Percentiles rank a stretch among this genome's conserved stretches.
phyloP scores from a whole-genome alignment of 2,329 filamentous ascomycete genomes.

The Scolecobasidium constrictum region DNA sequence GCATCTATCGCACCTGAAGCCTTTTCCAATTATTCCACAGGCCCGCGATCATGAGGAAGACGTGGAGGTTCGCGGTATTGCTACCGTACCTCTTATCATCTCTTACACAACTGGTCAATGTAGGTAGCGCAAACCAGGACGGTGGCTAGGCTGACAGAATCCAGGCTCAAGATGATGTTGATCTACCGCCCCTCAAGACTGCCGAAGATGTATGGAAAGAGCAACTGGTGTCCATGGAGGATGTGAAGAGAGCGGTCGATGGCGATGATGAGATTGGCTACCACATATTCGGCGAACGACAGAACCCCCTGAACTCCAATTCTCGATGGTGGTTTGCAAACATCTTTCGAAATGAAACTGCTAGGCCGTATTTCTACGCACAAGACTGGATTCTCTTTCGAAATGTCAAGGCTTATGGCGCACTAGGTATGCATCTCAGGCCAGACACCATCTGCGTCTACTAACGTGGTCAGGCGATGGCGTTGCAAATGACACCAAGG shows the following conservation, averaged over 20 bases:
- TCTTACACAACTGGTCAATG: no score
- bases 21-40: no score
- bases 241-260: not conserved
- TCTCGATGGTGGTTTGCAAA: slow-evolving; percentile 29
- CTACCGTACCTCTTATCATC: no score
- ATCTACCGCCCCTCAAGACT: no score
- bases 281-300: not conserved
- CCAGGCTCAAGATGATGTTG: no score
- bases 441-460: not conserved
- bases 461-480: slow-evolving; percentile 16
- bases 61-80: no score
- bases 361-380: slow-evolving; percentile 26
- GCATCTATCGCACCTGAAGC: no score
- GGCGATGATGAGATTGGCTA: not conserved
- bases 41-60: no score
- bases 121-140: no score
- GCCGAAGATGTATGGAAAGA: no score
- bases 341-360: slow-evolving; percentile 30
- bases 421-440: slow-evolving; percentile 21
- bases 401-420: slow-evolving; percentile 32
- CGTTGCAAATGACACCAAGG: slow-evolving; percentile 18
- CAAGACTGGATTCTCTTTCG: slow-evolving; percentile 34
- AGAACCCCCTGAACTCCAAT: not conserved
- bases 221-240: not conserved
- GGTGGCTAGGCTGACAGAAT: no score